Base-by-base conservation (phyloP, 2,329 filamentous ascomycete species). In the Phaeosphaeria sp. region DNA sequence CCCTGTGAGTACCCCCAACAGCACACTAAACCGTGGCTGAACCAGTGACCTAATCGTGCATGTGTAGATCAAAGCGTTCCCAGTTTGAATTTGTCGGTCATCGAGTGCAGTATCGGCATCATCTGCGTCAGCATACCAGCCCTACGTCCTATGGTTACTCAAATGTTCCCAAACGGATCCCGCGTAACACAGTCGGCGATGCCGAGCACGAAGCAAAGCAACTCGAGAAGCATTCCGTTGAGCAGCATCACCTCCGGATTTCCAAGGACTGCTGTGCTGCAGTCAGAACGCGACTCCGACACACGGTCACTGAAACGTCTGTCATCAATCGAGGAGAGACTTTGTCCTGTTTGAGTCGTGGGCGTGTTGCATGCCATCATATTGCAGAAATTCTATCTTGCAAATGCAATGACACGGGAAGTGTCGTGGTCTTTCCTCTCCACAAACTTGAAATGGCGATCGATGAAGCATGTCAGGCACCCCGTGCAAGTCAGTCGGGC, bases 91-190 rank as follows among this genome's bases (percentile, higher is more conserved):
- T 48, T 72, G 24, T 65, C 69, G 13, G 63, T 73, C 7, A 64
- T 70, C n/a, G 71, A 74, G 53, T 73, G 71, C 49, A 67, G 63
- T 43, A 47, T 74, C 2, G 70, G 68, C 4, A 74, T 74, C 47
- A 65, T 71, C 24, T 69, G 65, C 33, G 65, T 74, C 48, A 70
- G 66, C 51, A 67, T 72, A 6, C 66, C 70, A 17, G 45, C 71
- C 30, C 63, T 74, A 47, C 69, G 70, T 42, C 70, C 71, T 0
- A 51, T 73, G 15, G 60, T 55, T 6, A 55, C 50, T 5, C 59
- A 51, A 6, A 20, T 74, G n/a, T 69, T 68, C 46, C 67, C 71
- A 4, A 58, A 51, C 47, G 13, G 42, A 20, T 49, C 63, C 21
- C 58, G 51, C 15, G 59, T 36, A 18, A 51, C 55, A 27, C 60